Conservation (phyloP, 179 eudicot genomes). For the Amaranthus tricolor region DNA sequence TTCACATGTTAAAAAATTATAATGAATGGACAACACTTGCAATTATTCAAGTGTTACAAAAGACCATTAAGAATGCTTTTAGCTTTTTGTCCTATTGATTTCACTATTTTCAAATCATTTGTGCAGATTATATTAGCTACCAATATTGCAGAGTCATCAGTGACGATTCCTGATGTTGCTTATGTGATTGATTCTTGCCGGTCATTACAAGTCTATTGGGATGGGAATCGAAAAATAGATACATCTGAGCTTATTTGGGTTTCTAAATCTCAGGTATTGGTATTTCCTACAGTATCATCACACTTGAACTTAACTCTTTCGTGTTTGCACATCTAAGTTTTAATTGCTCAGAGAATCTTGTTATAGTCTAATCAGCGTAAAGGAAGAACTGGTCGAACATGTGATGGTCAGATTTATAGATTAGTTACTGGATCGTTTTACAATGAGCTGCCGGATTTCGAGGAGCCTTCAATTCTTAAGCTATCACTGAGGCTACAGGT, state of each 20-base stretch:
- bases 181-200: slow-evolving; percentile 95
- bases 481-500: slow-evolving; percentile 78
- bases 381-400: slow-evolving; percentile 96
- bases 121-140: slow-evolving; percentile 91
- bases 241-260: slow-evolving; percentile 82
- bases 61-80: background rate
- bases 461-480: slow-evolving; percentile 69
- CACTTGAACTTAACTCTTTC: background rate
- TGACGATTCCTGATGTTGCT: slow-evolving; percentile 94
- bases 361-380: slow-evolving; percentile 86
- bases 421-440: slow-evolving; percentile 72
- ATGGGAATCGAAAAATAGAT: slow-evolving; percentile 55
- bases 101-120: slow-evolving; percentile 11
- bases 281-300: background rate
- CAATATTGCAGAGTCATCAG: slow-evolving; percentile 96
- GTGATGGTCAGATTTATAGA: slow-evolving; percentile 84
- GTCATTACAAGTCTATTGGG: slow-evolving; percentile 90
- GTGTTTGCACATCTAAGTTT: background rate
- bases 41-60: background rate
- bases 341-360: slow-evolving; percentile 13
- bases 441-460: slow-evolving; percentile 52
- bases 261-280: slow-evolving; percentile 84
- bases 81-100: background rate
- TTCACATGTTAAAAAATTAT: too few relatives aligned
- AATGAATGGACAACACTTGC: too few relatives aligned